Conservation (phyloP, 23 red algal species). For the Gracilaria domingensis region DNA sequence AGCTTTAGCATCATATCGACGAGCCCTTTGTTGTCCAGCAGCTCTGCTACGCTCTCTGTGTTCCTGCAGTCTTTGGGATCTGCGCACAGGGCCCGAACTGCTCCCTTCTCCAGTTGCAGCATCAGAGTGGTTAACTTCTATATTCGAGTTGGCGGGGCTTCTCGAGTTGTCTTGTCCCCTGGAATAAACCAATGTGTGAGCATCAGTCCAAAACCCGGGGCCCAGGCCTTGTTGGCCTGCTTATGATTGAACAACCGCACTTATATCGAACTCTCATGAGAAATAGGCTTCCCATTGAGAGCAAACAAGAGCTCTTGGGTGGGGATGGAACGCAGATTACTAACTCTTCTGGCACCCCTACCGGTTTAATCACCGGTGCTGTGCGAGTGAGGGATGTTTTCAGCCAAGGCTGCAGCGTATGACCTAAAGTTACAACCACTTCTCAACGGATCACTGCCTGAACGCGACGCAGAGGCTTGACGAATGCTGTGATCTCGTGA, state of each 20-base stretch:
- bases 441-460: background rate
- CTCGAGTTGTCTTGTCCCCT: background rate
- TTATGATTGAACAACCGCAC: constrained; percentile 60
- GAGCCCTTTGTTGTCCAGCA: background rate
- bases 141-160: background rate
- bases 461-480: constrained; percentile 31
- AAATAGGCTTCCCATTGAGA: constrained; percentile 57
- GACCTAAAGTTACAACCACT: constrained; percentile 36
- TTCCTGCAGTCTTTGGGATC: constrained; percentile 51
- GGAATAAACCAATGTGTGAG: constrained; percentile 74
- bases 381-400: constrained; percentile 12
- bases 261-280: constrained; percentile 74
- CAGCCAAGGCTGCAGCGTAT: constrained; percentile 73
- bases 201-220: constrained; percentile 79
- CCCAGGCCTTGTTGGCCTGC: constrained; percentile 14
- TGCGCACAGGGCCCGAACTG: constrained; percentile 28
- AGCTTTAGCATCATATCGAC: constrained; percentile 4
- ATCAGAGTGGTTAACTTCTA: background rate
- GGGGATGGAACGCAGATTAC: background rate
- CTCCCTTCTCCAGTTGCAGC: background rate
- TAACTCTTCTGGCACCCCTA: background rate
- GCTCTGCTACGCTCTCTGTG: background rate
- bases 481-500: constrained; percentile 20
- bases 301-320: constrained; percentile 61
- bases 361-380: background rate